Percentiles rank a stretch among this genome's conserved stretches.
Conservation (phyloP, 2,329 filamentous ascomycete genomes). For the Lasiodiplodia hormozganensis region DNA sequence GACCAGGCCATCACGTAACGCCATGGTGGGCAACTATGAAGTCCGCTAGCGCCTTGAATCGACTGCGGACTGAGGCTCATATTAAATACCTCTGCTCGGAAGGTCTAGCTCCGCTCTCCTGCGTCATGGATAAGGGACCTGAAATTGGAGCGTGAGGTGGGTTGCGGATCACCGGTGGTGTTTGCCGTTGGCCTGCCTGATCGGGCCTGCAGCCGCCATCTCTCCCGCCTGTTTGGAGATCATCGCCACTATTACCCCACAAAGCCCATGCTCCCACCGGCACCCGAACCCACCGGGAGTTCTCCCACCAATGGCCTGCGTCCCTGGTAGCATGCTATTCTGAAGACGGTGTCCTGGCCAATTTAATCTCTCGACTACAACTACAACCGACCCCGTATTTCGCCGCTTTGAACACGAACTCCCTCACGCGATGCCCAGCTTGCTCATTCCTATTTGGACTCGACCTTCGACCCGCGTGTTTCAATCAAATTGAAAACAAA, state of each 20-base stretch:
- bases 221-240: neutral
- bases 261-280: neutral
- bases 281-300: neutral
- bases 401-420: neutral
- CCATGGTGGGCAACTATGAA: slow-evolving; percentile 5
- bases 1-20: neutral
- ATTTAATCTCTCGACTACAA: neutral
- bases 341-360: neutral
- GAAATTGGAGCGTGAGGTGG: neutral
- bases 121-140: neutral
- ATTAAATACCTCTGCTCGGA: neutral
- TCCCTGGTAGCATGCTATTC: neutral
- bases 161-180: neutral
- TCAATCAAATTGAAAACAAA: neutral
- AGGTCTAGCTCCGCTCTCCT: neutral
- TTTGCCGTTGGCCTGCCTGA: neutral
- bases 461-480: neutral
- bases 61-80: neutral
- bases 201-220: neutral
- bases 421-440: neutral
- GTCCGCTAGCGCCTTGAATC: neutral
- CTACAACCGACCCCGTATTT: neutral
- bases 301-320: neutral
- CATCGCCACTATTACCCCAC: neutral
- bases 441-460: neutral